phyloP scores from a whole-genome alignment of 176 grass and related monocot species.

The Oryza punctata region DNA sequence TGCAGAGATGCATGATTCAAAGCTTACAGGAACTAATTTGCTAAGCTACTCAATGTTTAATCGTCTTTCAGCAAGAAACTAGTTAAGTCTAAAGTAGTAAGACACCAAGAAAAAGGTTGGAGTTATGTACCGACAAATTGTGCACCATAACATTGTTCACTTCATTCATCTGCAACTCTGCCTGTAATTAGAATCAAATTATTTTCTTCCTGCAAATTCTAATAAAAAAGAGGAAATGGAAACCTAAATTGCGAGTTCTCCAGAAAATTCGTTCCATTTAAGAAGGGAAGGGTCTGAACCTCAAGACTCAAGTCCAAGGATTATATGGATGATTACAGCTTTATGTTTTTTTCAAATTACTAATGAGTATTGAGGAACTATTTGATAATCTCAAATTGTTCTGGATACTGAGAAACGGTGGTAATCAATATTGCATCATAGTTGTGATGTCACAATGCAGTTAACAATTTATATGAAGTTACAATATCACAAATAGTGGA shows the following conservation, averaged over 20 bases:
- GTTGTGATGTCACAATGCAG: not conserved
- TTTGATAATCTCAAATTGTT: not conserved
- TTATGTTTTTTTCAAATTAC: conserved; percentile 17
- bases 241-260: not conserved
- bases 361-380: not conserved
- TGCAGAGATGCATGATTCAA: conserved; percentile 17
- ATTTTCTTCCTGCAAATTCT: conserved; percentile 24
- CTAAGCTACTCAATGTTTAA: conserved; percentile 22
- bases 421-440: conserved; percentile 19
- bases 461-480: conserved; percentile 11
- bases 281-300: conserved; percentile 10
- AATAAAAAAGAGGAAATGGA: conserved; percentile 1
- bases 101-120: conserved; percentile 6
- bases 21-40: conserved; percentile 30
- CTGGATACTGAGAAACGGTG: conserved; percentile 18
- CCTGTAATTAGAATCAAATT: conserved; percentile 61
- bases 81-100: conserved; percentile 24
- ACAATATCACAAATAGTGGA: conserved; percentile 9
- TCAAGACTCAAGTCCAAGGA: conserved; percentile 9
- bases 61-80: not conserved
- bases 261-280: conserved; percentile 9
- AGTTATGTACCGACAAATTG: conserved; percentile 74
- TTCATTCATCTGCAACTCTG: conserved; percentile 98
- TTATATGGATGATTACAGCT: conserved; percentile 4
- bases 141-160: conserved; percentile 99